Conservation (phyloP, 495 filamentous ascomycete genomes). For the Apodospora peruviana region DNA sequence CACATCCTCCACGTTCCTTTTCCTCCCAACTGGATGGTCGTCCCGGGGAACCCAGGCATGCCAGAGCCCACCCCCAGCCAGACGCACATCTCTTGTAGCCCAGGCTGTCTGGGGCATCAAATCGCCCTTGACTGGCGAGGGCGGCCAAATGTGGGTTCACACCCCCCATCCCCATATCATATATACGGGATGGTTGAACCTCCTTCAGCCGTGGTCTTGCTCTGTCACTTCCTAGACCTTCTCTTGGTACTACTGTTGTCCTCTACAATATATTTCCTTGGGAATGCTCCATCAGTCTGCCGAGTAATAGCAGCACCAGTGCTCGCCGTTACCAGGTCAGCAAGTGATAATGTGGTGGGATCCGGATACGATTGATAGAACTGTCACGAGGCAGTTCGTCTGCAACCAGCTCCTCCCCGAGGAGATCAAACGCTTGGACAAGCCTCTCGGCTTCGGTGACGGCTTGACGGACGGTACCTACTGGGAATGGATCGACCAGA, state of each 20-base stretch:
- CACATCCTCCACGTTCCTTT: background rate
- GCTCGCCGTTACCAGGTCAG: slow-evolving; percentile 10
- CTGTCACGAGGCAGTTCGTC: slow-evolving; percentile 66
- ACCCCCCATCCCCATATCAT: background rate
- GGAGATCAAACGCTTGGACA: slow-evolving; percentile 60
- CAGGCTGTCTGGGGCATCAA: no score
- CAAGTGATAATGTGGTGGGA: slow-evolving; percentile 65
- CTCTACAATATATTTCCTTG: background rate
- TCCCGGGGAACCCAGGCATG: background rate
- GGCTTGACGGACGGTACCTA: slow-evolving; percentile 86
- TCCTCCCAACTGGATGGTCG: background rate
- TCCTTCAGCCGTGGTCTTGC: slow-evolving; percentile 7
- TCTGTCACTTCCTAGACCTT: background rate
- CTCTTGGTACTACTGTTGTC: background rate
- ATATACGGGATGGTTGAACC: slow-evolving; percentile 1
- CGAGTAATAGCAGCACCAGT: background rate
- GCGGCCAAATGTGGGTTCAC: background rate
- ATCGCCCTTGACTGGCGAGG: no score
- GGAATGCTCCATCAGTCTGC: background rate
- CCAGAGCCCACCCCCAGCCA: background rate
- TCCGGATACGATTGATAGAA: slow-evolving; percentile 65
- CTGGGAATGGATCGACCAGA: slow-evolving; percentile 83
- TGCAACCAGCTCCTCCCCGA: slow-evolving; percentile 59
- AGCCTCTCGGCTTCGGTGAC: slow-evolving; percentile 74
- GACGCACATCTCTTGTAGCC: no score